Percentiles rank a stretch among this genome's conserved stretches.
Evolutionary conservation across 1,284 basidiomycete species (phyloP).

Genomic region (Moesziomyces sp.): DNA sequence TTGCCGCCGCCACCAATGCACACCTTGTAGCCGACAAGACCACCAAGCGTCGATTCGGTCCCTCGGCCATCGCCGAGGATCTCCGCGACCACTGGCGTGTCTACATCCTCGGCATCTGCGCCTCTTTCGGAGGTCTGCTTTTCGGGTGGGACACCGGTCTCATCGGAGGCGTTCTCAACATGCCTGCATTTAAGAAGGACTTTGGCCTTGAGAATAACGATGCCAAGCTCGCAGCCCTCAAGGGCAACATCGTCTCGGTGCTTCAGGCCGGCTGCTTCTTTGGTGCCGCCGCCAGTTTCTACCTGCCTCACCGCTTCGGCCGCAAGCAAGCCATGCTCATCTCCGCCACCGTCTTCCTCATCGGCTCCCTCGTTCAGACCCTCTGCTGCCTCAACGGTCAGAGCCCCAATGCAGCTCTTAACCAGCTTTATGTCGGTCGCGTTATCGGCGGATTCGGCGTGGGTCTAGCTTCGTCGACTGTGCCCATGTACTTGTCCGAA

Average conservation of each 20-base stretch:
- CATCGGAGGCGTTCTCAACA: constrained; percentile 44
- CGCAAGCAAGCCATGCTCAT: constrained; percentile 57
- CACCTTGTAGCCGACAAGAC: constrained; percentile 13
- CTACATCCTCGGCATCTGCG: constrained; percentile 37
- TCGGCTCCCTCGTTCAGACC: constrained; percentile 62
- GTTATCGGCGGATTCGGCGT: constrained; percentile 49
- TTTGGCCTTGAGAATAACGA: constrained; percentile 33
- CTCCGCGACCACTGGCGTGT: constrained; percentile 43
- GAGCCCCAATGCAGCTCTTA: constrained; percentile 34
- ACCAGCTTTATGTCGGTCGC: constrained; percentile 61
- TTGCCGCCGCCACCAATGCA: neutral
- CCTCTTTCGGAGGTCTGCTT: constrained; percentile 38
- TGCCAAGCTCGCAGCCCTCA: constrained; percentile 39
- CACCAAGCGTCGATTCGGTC: constrained; percentile 12
- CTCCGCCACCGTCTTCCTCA: constrained; percentile 55
- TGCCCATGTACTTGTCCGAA: constrained; percentile 65
- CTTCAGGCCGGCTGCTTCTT: constrained; percentile 63
- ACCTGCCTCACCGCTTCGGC: constrained; percentile 59
- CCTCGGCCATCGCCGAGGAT: constrained; percentile 18
- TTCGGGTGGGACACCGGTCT: constrained; percentile 50
- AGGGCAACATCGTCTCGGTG: constrained; percentile 62
- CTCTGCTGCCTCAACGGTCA: constrained; percentile 49
- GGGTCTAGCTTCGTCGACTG: constrained; percentile 47
- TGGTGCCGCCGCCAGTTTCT: constrained; percentile 59
- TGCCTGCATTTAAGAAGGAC: constrained; percentile 40